A percentile compares a stretch with the other conserved stretches of the same genome.
Evolutionary conservation across 129 eudicot species (phyloP).

Genomic region (Gnaphalium uliginosum): DNA sequence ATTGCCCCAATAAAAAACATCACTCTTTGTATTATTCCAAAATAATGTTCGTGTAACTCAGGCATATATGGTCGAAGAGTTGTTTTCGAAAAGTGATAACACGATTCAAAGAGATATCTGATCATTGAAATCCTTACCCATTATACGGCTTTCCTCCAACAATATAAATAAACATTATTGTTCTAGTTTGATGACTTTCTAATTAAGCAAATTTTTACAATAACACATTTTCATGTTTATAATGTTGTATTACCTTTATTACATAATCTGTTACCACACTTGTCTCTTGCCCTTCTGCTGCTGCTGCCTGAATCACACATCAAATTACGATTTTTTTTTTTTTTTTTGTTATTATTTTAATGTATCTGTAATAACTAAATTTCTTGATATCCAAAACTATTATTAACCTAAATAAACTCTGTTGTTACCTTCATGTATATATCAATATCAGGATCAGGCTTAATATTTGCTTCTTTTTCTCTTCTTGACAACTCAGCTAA

Average conservation of each 20-base stretch:
- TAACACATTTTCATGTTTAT: neutral
- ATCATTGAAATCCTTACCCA: no score
- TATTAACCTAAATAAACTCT: neutral
- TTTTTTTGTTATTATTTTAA: no score
- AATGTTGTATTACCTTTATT: conserved; percentile 64
- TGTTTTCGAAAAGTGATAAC: no score
- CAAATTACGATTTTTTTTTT: neutral
- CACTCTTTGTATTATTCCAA: no score
- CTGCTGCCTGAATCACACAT: conserved; percentile 54
- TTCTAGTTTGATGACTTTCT: no score
- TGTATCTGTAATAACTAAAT: no score
- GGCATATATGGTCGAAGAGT: no score
- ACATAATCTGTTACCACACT: conserved; percentile 65
- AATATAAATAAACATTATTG: no score
- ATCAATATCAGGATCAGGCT: conserved; percentile 82
- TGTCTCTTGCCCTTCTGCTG: conserved; percentile 60
- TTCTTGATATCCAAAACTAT: neutral
- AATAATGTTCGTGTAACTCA: no score
- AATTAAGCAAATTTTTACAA: neutral
- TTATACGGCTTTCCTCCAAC: no score
- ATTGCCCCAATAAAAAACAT: no score
- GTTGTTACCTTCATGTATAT: conserved; percentile 68
- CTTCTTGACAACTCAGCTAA: conserved; percentile 74
- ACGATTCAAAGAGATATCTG: no score
- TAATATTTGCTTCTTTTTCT: conserved; percentile 78